Conservation (phyloP, 78 protist genomes). For the Creolimax fragrantissima region DNA sequence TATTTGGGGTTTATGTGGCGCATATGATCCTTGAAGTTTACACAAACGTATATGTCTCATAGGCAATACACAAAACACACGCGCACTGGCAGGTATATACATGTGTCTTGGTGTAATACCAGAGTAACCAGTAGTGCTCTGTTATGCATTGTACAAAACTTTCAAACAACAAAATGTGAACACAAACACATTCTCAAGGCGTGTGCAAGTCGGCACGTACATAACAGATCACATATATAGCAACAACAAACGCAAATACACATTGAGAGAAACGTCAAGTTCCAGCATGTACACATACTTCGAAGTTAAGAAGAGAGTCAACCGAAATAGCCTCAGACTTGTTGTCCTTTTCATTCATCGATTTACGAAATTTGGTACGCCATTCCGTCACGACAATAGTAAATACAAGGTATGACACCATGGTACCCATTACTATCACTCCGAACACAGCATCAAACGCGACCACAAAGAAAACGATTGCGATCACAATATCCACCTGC, state of each 20-base stretch:
- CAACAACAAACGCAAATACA: too few relatives aligned
- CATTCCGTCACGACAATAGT: constrained; percentile 54
- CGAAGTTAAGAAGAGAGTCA: constrained; percentile 44
- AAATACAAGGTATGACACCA: constrained; percentile 26
- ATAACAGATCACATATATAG: too few relatives aligned
- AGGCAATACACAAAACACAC: too few relatives aligned
- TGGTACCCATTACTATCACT: not conserved
- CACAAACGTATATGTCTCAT: too few relatives aligned
- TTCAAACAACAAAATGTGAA: too few relatives aligned
- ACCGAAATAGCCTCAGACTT: not conserved
- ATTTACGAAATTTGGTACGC: constrained; percentile 63
- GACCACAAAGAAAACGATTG: constrained; percentile 8
- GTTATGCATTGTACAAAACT: too few relatives aligned
- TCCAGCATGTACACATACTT: not conserved
- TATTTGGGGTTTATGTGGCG: not conserved
- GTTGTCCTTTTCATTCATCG: constrained; percentile 61
- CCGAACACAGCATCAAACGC: constrained; percentile 21
- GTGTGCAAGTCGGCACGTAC: too few relatives aligned
- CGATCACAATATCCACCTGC: constrained; percentile 31
- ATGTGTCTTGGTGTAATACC: too few relatives aligned
- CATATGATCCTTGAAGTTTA: too few relatives aligned
- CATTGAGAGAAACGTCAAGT: not conserved
- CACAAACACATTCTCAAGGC: too few relatives aligned
- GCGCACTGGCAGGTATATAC: too few relatives aligned
- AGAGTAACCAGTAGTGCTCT: too few relatives aligned